A percentile compares a stretch with the other conserved stretches of the same genome.
Conservation (phyloP, 1,284 basidiomycete species). For the Albatrellus sp. region DNA sequence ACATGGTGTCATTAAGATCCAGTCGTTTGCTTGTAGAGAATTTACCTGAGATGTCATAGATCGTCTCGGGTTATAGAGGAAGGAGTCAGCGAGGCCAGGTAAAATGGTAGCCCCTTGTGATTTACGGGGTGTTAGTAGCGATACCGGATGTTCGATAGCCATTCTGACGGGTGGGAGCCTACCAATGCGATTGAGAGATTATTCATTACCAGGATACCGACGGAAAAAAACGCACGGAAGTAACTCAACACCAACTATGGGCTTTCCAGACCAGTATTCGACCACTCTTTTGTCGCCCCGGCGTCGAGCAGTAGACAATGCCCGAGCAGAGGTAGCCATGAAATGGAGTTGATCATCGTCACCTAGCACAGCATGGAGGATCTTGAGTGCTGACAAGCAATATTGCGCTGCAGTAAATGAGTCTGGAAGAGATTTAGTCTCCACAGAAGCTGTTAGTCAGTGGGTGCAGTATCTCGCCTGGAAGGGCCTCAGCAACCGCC, state of each 20-base stretch:
- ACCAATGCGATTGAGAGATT: constrained; percentile 1
- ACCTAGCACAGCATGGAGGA: constrained; percentile 52
- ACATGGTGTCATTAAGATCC: constrained; percentile 7
- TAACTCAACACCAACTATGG: constrained; percentile 70
- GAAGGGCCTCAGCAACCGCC: constrained; percentile 81
- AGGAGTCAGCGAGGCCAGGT: constrained; percentile 56
- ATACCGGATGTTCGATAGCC: constrained; percentile 62
- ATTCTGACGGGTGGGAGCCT: constrained; percentile 65
- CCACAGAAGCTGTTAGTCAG: neutral
- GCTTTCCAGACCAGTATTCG: constrained; percentile 76
- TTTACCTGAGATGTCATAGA: constrained; percentile 45
- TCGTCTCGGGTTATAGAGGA: constrained; percentile 81
- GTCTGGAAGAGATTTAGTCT: constrained; percentile 31
- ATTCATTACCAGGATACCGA: no score
- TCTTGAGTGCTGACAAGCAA: constrained; percentile 64
- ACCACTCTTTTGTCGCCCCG: constrained; percentile 60
- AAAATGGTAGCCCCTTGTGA: constrained; percentile 34
- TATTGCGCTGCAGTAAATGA: constrained; percentile 68
- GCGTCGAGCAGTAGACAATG: constrained; percentile 60
- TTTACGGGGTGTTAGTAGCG: constrained; percentile 31
- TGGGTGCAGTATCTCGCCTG: constrained; percentile 35
- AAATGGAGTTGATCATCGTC: constrained; percentile 68
- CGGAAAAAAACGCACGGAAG: constrained; percentile 43
- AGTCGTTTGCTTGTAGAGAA: constrained; percentile 1
- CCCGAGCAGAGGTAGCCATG: constrained; percentile 56